phyloP scores from a whole-genome alignment of 179 eudicot genomes.

The Camellia oleifera region DNA sequence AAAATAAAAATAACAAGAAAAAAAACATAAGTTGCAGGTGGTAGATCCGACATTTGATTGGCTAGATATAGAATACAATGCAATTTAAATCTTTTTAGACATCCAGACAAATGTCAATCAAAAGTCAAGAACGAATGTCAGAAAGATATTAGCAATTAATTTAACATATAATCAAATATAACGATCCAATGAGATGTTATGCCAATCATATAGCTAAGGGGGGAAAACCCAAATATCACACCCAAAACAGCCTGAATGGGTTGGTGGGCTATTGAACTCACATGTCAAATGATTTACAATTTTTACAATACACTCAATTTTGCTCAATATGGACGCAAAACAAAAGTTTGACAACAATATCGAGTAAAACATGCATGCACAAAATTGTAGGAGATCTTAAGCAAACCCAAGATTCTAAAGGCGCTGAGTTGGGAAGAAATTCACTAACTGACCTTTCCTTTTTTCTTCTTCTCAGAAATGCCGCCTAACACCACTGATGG shows the following conservation, averaged over 20 bases:
- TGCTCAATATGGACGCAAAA: too few species aligned
- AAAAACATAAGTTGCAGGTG: neutral
- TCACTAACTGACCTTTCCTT: conserved; percentile 59
- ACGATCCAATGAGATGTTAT: neutral
- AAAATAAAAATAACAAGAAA: neutral
- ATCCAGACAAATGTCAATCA: too few species aligned
- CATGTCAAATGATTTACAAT: too few species aligned
- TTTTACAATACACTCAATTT: too few species aligned
- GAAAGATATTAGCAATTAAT: neutral
- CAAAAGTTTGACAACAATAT: too few species aligned
- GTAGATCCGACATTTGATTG: neutral
- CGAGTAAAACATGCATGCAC: too few species aligned
- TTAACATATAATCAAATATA: neutral
- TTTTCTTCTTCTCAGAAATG: conserved; percentile 65
- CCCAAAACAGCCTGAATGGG: neutral
- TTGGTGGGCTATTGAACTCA: too few species aligned
- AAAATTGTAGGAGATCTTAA: neutral
- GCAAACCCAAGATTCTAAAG: neutral
- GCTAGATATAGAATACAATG: too few species aligned
- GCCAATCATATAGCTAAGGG: neutral
- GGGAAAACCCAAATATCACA: neutral
- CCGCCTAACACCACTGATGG: conserved; percentile 80
- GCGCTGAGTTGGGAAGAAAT: neutral
- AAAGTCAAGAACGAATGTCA: too few species aligned
- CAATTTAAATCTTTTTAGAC: too few species aligned